Conservation (phyloP, 768 basidiomycete genomes). For the Russula emetica region DNA sequence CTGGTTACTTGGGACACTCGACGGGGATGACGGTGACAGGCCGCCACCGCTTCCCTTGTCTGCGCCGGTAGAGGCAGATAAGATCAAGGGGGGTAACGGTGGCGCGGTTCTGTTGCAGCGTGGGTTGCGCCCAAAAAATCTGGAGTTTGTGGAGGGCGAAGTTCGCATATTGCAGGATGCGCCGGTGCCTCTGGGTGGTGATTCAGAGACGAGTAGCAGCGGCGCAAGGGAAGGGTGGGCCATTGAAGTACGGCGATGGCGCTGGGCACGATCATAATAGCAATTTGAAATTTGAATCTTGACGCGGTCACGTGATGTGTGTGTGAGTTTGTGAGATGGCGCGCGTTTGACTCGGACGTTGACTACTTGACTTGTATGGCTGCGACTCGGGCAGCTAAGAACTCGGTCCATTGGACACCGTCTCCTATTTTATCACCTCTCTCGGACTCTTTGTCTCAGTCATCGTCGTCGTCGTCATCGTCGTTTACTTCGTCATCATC, state of each 20-base stretch:
- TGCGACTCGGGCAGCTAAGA: constrained; percentile 34
- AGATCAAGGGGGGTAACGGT: not conserved
- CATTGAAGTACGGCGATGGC: constrained; percentile 34
- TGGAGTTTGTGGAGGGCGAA: constrained; percentile 31
- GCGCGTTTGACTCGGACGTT: not conserved
- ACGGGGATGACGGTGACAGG: not conserved
- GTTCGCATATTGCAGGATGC: constrained; percentile 31
- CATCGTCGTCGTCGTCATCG: constrained; percentile 37
- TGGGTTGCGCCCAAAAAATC: not conserved
- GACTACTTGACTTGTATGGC: constrained; percentile 11
- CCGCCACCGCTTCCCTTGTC: constrained; percentile 18
- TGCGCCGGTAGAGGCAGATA: too few species aligned
- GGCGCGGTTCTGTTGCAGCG: not conserved
- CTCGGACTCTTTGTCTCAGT: constrained; percentile 41
- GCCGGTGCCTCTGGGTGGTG: not conserved
- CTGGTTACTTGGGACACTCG: constrained; percentile 9
- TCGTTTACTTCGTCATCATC: constrained; percentile 44
- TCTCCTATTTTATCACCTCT: constrained; percentile 32
- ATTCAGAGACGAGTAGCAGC: constrained; percentile 20
- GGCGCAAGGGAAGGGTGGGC: constrained; percentile 34
- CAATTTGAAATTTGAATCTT: not conserved
- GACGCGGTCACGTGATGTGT: constrained; percentile 20
- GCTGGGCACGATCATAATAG: constrained; percentile 28
- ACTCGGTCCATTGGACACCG: constrained; percentile 51
- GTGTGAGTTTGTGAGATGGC: not conserved